phyloP scores from a whole-genome alignment of 371 early-diverging fungal species.

The Mortierella sp. region DNA sequence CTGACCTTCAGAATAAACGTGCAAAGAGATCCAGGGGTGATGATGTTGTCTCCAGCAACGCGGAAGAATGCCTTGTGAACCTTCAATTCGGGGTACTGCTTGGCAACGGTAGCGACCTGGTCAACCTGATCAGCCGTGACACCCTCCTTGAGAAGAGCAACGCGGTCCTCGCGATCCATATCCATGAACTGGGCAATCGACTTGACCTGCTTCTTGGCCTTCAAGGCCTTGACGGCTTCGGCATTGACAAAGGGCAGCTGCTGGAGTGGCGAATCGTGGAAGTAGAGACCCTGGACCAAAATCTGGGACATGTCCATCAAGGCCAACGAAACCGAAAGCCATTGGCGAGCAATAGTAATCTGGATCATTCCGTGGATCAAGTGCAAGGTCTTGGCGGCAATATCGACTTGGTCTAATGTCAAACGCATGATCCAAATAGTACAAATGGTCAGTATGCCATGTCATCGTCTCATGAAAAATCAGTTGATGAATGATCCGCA shows the following conservation, averaged over 20 bases:
- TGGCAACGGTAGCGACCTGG: constrained; percentile 79
- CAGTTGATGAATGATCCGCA: not conserved
- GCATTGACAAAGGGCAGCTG: constrained; percentile 86
- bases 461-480: no score
- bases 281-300: constrained; percentile 86
- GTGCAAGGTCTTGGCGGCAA: constrained; percentile 78
- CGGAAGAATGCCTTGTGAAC: constrained; percentile 84
- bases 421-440: not conserved
- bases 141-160: constrained; percentile 66
- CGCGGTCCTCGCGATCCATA: constrained; percentile 73
- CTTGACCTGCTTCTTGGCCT: constrained; percentile 65
- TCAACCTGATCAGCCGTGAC: constrained; percentile 71
- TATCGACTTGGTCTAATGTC: constrained; percentile 74
- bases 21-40: constrained; percentile 85
- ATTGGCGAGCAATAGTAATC: constrained; percentile 88
- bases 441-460: not conserved
- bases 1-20: constrained; percentile 78
- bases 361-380: constrained; percentile 89
- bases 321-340: constrained; percentile 72
- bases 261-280: constrained; percentile 80
- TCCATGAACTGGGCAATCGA: constrained; percentile 74
- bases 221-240: constrained; percentile 57
- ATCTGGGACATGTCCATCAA: constrained; percentile 86
- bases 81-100: constrained; percentile 80
- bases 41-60: constrained; percentile 83